These are phyloP conservation scores for Didymella pomorum DNA, from an alignment of 2,329 filamentous ascomycete genomes.

Conservation along the genomic window DNA sequence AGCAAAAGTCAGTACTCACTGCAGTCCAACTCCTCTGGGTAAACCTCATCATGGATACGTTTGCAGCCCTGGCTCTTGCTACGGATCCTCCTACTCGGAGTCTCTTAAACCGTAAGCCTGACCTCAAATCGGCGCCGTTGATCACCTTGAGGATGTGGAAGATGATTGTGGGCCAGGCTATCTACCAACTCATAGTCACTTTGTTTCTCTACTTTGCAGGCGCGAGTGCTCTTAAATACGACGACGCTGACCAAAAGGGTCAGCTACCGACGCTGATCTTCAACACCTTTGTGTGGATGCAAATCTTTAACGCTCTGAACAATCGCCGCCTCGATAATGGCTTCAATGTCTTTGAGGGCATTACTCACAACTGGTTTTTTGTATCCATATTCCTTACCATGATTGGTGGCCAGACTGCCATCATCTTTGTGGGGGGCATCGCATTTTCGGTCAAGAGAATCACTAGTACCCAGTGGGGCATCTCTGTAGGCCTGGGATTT, in stretches of 20 bases:
- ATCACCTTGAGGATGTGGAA: constrained; percentile 96
- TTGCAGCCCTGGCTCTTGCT: constrained; percentile 88
- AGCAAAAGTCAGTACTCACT: constrained; percentile 78
- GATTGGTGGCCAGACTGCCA: constrained; percentile 87
- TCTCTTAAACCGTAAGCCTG: constrained; percentile 80
- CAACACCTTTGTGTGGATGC: constrained; percentile 99
- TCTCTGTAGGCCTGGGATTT: constrained; percentile 82
- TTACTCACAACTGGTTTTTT: constrained; percentile 88
- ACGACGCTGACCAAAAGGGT: constrained; percentile 55
- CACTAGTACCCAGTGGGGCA: constrained; percentile 79
- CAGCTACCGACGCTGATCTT: constrained; percentile 82
- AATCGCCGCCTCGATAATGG: constrained; percentile 93
- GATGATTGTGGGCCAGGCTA: constrained; percentile 93
- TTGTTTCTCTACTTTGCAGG: constrained; percentile 84
- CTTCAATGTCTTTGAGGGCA: constrained; percentile 94
- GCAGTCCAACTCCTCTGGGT: constrained; percentile 96
- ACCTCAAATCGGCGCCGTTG: constrained; percentile 75
- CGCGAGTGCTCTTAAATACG: constrained; percentile 66
- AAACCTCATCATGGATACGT: constrained; percentile 96
- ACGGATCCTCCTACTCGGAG: too few relatives aligned
- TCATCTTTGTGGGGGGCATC: constrained; percentile 82
- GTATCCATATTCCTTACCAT: constrained; percentile 85
- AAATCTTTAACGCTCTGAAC: constrained; percentile 98
- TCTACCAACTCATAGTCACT: constrained; percentile 83
- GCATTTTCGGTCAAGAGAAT: constrained; percentile 80